A percentile compares a stretch with the other conserved stretches of the same genome.
These are phyloP conservation scores for Yamadazyma buinensis DNA, from an alignment of 1,139 yeast genomes.

Conservation along the genomic window DNA sequence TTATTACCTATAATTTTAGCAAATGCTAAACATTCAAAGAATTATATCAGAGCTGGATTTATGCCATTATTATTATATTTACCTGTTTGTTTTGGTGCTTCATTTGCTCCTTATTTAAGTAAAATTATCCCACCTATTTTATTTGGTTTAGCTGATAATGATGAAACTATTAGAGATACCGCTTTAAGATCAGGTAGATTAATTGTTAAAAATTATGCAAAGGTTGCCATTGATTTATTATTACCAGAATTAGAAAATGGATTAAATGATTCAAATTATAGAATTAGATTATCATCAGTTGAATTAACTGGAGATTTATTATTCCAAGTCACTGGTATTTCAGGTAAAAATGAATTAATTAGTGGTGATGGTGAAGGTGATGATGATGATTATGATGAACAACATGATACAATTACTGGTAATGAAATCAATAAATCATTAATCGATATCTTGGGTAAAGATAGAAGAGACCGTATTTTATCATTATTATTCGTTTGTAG, in stretches of 20 bases:
- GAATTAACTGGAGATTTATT: constrained; percentile 96
- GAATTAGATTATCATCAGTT: constrained; percentile 90
- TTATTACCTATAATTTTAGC: constrained; percentile 74
- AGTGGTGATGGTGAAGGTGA: constrained; percentile 46
- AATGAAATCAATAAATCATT: constrained; percentile 66
- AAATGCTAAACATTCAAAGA: constrained; percentile 64
- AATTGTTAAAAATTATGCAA: constrained; percentile 87
- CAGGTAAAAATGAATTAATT: constrained; percentile 60
- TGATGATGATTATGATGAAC: background rate
- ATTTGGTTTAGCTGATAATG: constrained; percentile 84
- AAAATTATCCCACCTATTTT: constrained; percentile 87
- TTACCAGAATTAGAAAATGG: constrained; percentile 94
- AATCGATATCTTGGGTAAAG: constrained; percentile 77
- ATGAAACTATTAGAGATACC: constrained; percentile 83
- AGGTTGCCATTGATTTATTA: constrained; percentile 86
- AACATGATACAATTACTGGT: constrained; percentile 33
- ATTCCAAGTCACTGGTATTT: constrained; percentile 91
- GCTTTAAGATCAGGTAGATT: constrained; percentile 92
- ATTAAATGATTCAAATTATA: constrained; percentile 73
- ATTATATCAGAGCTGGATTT: constrained; percentile 84
- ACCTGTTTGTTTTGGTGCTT: constrained; percentile 93
- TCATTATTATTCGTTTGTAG: constrained; percentile 88
- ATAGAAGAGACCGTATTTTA: constrained; percentile 82
- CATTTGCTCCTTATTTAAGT: constrained; percentile 83
- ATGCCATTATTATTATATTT: constrained; percentile 86